phyloP scores from a whole-genome alignment of 305 asterid genomes.

The Euphrasia arctica region DNA sequence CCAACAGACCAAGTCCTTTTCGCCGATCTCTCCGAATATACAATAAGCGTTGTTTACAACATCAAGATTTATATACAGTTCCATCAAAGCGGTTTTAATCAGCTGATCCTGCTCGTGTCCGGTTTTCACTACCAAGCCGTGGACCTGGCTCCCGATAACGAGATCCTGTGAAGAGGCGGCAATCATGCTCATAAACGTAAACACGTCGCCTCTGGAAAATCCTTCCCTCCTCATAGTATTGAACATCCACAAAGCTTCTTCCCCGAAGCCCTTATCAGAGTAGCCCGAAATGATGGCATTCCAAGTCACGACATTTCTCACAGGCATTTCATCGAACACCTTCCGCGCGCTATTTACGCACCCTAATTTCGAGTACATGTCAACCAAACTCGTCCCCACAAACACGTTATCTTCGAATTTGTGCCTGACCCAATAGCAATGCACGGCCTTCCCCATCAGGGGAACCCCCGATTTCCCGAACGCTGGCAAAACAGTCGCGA shows the following conservation, averaged over 20 bases:
- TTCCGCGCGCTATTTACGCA: conserved; percentile 30
- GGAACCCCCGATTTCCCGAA: conserved; percentile 38
- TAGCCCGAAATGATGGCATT: conserved; percentile 50
- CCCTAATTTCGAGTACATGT: conserved; percentile 44
- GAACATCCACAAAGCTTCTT: conserved; percentile 42
- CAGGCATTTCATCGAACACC: conserved; percentile 47
- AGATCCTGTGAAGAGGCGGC: conserved; percentile 25
- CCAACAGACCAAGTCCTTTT: conserved; percentile 51
- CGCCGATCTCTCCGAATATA: conserved; percentile 39
- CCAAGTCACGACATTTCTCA: conserved; percentile 52
- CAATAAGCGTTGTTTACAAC: conserved; percentile 36
- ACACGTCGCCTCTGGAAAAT: conserved; percentile 27
- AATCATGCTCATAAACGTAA: conserved; percentile 43
- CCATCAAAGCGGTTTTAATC: conserved; percentile 43
- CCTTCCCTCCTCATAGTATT: conserved; percentile 39
- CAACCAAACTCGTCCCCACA: conserved; percentile 50
- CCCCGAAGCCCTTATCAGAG: conserved; percentile 39
- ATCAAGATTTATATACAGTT: conserved; percentile 34
- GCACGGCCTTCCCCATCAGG: conserved; percentile 47
- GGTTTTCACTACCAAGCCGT: conserved; percentile 35
- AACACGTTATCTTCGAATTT: conserved; percentile 33
- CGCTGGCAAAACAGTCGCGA: conserved; percentile 49
- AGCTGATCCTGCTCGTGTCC: conserved; percentile 37
- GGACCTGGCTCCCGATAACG: conserved; percentile 34
- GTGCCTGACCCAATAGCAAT: conserved; percentile 49